Evolutionary conservation across 306 rosid species (phyloP).

Genomic region (Calophaca sinica): DNA sequence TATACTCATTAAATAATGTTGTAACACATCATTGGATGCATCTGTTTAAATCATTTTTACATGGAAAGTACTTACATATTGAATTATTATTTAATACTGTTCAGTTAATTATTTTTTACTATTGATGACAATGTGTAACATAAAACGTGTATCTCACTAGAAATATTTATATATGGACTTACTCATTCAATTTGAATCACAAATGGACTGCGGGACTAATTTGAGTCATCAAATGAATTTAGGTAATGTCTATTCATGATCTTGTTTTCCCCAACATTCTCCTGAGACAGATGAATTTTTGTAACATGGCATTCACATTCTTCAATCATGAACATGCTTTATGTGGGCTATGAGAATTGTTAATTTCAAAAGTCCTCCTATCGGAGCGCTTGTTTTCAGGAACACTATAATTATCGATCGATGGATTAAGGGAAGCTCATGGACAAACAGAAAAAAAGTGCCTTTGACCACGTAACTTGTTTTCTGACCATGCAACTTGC

Average conservation of each 20-base stretch:
- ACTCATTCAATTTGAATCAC: too few species aligned
- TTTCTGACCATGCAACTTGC: slow-evolving; percentile 1
- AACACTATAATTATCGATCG: slow-evolving; percentile 35
- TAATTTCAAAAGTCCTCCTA: slow-evolving; percentile 35
- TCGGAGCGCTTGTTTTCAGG: slow-evolving; percentile 44
- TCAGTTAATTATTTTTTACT: too few species aligned
- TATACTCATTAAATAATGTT: too few species aligned
- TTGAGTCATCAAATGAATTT: too few species aligned
- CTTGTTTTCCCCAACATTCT: slow-evolving; percentile 10
- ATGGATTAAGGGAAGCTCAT: slow-evolving; percentile 4
- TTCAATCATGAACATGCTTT: slow-evolving; percentile 41
- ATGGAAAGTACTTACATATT: too few species aligned
- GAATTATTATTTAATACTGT: too few species aligned
- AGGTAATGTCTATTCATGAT: not conserved
- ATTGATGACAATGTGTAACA: too few species aligned
- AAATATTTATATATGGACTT: too few species aligned
- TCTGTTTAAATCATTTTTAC: too few species aligned
- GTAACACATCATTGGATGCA: too few species aligned
- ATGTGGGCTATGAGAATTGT: slow-evolving; percentile 19
- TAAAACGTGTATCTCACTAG: too few species aligned
- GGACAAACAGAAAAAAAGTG: not conserved
- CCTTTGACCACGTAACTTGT: slow-evolving; percentile 31
- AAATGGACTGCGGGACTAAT: too few species aligned
- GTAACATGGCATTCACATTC: slow-evolving; percentile 29
- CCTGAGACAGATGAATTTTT: slow-evolving; percentile 17